Conservation (phyloP, 2,329 filamentous ascomycete species). For the Trichoderma sp. region DNA sequence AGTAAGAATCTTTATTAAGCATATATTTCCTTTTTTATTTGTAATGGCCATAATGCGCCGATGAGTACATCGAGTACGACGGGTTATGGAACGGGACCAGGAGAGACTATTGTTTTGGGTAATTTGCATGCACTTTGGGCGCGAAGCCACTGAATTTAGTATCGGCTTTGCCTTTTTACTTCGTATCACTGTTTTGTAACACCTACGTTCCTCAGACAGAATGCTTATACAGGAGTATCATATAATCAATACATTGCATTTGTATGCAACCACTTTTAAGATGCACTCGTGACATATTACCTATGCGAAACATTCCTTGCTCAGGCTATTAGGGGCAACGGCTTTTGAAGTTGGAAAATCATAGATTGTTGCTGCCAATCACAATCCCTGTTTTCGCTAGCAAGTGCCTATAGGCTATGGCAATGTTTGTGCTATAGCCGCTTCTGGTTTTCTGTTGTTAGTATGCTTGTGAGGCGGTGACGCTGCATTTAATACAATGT, state of each 20-base stretch:
- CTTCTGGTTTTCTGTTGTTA: too few species aligned
- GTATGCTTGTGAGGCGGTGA: not conserved
- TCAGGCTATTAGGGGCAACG: not conserved
- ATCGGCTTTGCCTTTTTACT: conserved; percentile 27
- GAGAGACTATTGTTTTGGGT: conserved; percentile 37
- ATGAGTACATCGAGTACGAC: conserved; percentile 16
- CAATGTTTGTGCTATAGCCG: too few species aligned
- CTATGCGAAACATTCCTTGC: not conserved
- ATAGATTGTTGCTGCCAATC: not conserved
- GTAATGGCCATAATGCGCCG: conserved; percentile 20
- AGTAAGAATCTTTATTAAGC: conserved; percentile 41
- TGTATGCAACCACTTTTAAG: not conserved
- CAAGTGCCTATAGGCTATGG: too few species aligned
- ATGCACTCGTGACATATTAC: not conserved
- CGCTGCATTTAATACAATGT: not conserved
- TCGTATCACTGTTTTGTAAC: conserved; percentile 24
- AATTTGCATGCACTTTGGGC: conserved; percentile 32
- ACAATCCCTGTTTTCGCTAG: not conserved
- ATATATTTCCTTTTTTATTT: conserved; percentile 32
- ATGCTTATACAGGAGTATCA: conserved; percentile 29
- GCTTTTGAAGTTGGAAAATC: not conserved
- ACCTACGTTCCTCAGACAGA: conserved; percentile 18
- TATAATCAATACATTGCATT: conserved; percentile 29
- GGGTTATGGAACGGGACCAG: conserved; percentile 19
- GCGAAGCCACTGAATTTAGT: conserved; percentile 29